Base-by-base conservation (phyloP, 164 flowering plant species). In the Nymphaea colorata region DNA sequence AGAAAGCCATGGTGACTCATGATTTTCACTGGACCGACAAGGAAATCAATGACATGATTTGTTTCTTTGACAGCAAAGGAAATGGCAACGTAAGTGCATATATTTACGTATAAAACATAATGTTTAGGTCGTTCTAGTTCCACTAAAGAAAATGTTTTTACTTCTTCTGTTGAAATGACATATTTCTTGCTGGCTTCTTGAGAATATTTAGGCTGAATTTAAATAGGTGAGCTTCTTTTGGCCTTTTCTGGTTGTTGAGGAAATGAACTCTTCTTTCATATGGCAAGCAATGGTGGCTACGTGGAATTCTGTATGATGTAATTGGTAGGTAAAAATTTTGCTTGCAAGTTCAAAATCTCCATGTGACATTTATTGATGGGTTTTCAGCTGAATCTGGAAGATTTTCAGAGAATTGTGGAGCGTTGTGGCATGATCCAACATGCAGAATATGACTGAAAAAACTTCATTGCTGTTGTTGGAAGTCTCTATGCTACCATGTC, bases 11-110 rank as follows among this genome's bases (percentile, higher is more conserved):
- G 41, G 59, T 45, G 51, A 75, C 82, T 66, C 93, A 94, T 79
- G 93, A 94, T 80, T 94, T 94, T 79, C 76, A 69, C 5, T 91
- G 99, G 99, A 76, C 90, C 3, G 92, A 91, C 67, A 77, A 79
- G 73, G 99, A 94, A 77, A 71, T 91, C 70, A 74, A 67, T 44
- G 89, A 87, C 72, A 94, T 94, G 99, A 83, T 94, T 43, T 64
- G 61, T 60, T 82, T 75, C 78, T 94, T 91, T 73, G 96, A 91
- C 72, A 73, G 74, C 68, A 83, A 91, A 77, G 80, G 86, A 67
- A 89, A 85, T 81, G 89, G 94, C 45, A 94, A 86, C 91, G 99
- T 91, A 25, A 66, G 78, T 51, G 14, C 57, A 3, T 51, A 51
- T 51, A 15, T 8, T 51, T 8, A 51, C 8, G 8, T 8, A 15